These are phyloP conservation scores for Citrus medica DNA, from an alignment of 345 rosid genomes.

Conservation along the genomic window DNA sequence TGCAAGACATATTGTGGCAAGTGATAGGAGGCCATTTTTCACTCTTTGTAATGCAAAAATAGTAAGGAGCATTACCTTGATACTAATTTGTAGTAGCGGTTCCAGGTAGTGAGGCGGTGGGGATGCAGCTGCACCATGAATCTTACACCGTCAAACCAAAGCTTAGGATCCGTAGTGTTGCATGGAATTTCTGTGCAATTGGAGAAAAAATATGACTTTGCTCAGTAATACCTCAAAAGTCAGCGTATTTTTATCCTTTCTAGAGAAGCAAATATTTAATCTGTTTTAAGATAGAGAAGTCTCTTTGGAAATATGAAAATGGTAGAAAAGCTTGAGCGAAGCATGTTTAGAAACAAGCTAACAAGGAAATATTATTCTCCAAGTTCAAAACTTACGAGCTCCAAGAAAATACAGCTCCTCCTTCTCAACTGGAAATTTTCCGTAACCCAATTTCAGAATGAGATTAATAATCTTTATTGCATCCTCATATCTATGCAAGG, in stretches of 20 bases:
- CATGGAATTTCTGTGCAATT: neutral
- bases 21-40: neutral
- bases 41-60: neutral
- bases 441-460: neutral
- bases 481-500: neutral
- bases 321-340: neutral
- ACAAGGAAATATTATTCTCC: neutral
- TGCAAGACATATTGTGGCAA: neutral
- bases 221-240: neutral
- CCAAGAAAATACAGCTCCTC: conserved; percentile 2
- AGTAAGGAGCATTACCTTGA: neutral
- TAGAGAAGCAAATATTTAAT: neutral
- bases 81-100: neutral
- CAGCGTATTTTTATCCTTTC: neutral
- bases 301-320: neutral
- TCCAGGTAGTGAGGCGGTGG: neutral
- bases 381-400: neutral
- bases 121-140: neutral
- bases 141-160: neutral
- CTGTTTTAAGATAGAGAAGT: neutral
- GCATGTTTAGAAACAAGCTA: neutral
- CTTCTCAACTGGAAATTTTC: neutral
- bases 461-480: neutral
- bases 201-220: neutral
- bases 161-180: neutral